Percentiles rank a stretch among this genome's conserved stretches.
Evolutionary conservation across 768 basidiomycete genomes (phyloP).

Genomic region (Trametes villosa): DNA sequence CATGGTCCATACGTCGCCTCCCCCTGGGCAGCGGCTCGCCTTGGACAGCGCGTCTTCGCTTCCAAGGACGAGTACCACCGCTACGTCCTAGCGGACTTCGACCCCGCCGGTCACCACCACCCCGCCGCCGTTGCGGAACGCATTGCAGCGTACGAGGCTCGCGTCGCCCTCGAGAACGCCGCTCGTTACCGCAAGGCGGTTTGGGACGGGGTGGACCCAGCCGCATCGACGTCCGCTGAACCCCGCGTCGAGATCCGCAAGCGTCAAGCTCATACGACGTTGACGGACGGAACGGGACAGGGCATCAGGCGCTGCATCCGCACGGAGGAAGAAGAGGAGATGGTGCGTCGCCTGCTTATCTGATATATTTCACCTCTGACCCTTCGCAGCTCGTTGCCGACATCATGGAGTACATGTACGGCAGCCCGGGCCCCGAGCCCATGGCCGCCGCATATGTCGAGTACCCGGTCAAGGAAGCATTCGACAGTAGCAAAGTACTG

Average conservation of each 20-base stretch:
- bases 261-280: background rate
- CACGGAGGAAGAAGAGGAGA: background rate
- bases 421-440: too few relatives aligned
- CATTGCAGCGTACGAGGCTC: background rate
- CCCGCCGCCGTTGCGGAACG: background rate
- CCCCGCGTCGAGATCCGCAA: background rate
- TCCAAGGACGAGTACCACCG: background rate
- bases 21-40: slow-evolving; percentile 3
- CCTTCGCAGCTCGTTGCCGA: too few relatives aligned
- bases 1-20: slow-evolving; percentile 2
- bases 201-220: background rate
- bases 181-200: background rate
- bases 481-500: too few relatives aligned
- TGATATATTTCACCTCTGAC: too few relatives aligned
- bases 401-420: too few relatives aligned
- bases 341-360: background rate
- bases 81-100: slow-evolving; percentile 2
- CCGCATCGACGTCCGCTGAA: background rate
- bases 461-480: too few relatives aligned
- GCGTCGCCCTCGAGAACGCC: background rate
- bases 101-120: slow-evolving; percentile 2
- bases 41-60: slow-evolving; percentile 1
- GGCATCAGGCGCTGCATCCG: slow-evolving; percentile 2
- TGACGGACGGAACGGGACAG: background rate
- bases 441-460: too few relatives aligned